Base-by-base conservation (phyloP, 225 moss, liverwort and hornwort species). In the Straminergon stramineum region DNA sequence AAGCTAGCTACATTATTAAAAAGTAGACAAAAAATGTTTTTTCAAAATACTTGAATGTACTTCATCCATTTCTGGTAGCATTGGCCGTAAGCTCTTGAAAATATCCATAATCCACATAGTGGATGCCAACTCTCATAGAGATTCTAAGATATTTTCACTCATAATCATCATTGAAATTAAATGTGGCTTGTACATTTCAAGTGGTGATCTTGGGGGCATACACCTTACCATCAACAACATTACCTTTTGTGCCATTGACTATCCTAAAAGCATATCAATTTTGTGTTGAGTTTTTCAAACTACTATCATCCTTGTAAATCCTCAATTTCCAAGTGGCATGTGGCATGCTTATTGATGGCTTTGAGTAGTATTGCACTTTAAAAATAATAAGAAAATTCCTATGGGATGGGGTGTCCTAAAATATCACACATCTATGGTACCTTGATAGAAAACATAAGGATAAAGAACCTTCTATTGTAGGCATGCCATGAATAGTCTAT, bases 71-170 rank as follows among this genome's bases (percentile, higher is more conserved):
- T 69, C 13, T 24, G 39, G 1, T 7, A 39, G 8, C 8, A 39
- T 4, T 0, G 2, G 4, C 37, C 1, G 2, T 70, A 39, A 23
- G 24, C 39, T 15, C 39, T 70, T 70, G 14, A 70, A 51, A 75
- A 19, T 1, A 31, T 20, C 19, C 1, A 1, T 19, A 2, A 51
- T 51, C 1, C 4, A 12, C 1, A 12, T 32, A 52, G 7, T 20
- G 0, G 4, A 75, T 51, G 13, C 1, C 1, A 1, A 2, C 32
- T 32, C 12, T 19, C 0, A 21, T 52, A 20, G 1, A 2, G 1
- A 34, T 13, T 52, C 48, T 10, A 7, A 52, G 8, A 52, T 21
- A 32, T 20, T 20, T 76, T 32, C 5, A 76, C 5, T 52, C 3
- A 32, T 32, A 51, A 75, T 51, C 1, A 0, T 19, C 7, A 51